Percentiles rank a stretch among this genome's conserved stretches.
Conservation (phyloP, 176 grass and related monocot species). For the Aegilops speltoides region DNA sequence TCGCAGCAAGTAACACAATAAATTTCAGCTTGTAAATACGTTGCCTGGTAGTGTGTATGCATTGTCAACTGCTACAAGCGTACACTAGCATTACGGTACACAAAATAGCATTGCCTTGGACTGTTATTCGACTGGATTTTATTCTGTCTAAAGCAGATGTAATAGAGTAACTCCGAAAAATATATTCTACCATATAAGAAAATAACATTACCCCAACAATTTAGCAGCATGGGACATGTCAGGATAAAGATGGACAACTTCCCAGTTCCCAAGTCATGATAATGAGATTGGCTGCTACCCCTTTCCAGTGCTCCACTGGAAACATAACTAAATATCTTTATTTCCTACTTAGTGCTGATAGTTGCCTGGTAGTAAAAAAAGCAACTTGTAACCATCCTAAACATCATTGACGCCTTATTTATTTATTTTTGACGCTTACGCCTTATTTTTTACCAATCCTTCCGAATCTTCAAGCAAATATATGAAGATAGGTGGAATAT, state of each 20-base stretch:
- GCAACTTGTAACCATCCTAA: background rate
- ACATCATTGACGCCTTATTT: background rate
- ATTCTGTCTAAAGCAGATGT: slow-evolving; percentile 3
- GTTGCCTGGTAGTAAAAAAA: background rate
- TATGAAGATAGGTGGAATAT: background rate
- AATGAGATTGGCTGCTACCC: background rate
- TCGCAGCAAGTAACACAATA: background rate
- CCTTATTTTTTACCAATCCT: background rate
- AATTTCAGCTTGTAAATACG: background rate
- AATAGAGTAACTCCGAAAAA: background rate
- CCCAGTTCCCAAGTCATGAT: background rate
- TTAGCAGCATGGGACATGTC: background rate
- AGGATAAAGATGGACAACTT: slow-evolving; percentile 14
- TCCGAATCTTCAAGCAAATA: background rate
- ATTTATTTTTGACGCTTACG: no score
- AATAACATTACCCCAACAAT: background rate
- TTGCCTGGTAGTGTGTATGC: background rate
- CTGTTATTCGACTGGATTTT: background rate
- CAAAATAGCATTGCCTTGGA: background rate
- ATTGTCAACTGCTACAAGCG: background rate
- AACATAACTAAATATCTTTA: background rate
- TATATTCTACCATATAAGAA: background rate
- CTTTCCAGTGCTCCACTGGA: background rate
- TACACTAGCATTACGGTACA: background rate
- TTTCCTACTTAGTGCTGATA: background rate